Evolutionary conservation across 2,329 filamentous ascomycete genomes (phyloP), one percentile per base, ranked within the genome.

Genomic region (Graphilbum ipis-grandicollis): DNA sequence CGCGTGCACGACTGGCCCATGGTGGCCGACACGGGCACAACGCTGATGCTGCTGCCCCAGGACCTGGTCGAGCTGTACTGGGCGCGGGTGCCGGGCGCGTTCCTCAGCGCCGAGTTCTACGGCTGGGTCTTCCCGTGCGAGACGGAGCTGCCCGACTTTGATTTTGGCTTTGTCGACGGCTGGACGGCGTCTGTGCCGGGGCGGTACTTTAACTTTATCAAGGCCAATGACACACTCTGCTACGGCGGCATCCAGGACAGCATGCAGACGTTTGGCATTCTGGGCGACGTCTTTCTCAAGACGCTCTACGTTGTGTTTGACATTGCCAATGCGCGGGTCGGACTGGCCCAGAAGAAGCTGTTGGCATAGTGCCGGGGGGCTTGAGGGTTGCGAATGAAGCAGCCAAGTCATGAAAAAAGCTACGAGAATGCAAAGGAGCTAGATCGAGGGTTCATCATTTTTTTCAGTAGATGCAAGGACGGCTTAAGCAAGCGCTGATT

Each of bases 241-340:
- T 86, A 71, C 53, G 82, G 82, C 38, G 83, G 81, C 34, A 68
- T 92, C 43, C 83, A 90, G 62, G 63, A 58, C 25, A 56, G 54
- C 22, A 54, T 61, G 31, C 54, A 55, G 14, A 50, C 49, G 19
- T 64, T 76, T 43, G 71, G 66, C 39, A 83, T 92, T 49, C 69
- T 86, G 39, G 83, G 83, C 9, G 80, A 86, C 42, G 64, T 80
- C 39, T 82, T 85, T 59, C 65, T 90, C 46, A 90, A 90, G 69
- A 70, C 70, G 38, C 63, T 80, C 43, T 85, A 79, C 50, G 73
- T 78, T 22, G 71, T 83, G 34, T 84, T 83, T 52, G 77, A 84
- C 50, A 54, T 62, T 6, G 55, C 52, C 17, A 57, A 57, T 5
- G 56, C 58, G 40, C 53, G 56, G 33, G 50, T 71, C 21, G 63